These are phyloP conservation scores for Tylopilus sp. DNA, from an alignment of 768 basidiomycete genomes.

Conservation along the genomic window DNA sequence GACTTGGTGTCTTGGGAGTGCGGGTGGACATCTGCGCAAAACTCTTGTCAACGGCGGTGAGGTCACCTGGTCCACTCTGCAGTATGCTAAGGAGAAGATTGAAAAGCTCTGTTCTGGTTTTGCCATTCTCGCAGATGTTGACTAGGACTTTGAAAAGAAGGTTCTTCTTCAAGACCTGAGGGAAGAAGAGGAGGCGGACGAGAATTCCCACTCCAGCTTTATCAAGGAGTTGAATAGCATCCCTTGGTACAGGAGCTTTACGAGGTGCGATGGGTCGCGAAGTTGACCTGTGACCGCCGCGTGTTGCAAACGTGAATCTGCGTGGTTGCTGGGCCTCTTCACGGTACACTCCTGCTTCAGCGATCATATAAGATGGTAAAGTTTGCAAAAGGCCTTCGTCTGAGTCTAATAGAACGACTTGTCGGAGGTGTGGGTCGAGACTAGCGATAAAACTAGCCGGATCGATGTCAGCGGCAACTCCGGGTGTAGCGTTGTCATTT, in stretches of 20 bases:
- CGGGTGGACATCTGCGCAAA: constrained; percentile 89
- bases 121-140: constrained; percentile 93
- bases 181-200: constrained; percentile 93
- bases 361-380: constrained; percentile 81
- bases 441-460: constrained; percentile 89
- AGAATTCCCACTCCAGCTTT: constrained; percentile 85
- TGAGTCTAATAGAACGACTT: constrained; percentile 87
- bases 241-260: constrained; percentile 61
- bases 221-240: constrained; percentile 92
- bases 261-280: constrained; percentile 35
- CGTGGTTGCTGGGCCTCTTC: constrained; percentile 44
- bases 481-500: constrained; percentile 29
- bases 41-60: constrained; percentile 88
- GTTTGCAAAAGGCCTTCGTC: constrained; percentile 82
- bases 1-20: constrained; percentile 47
- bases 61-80: constrained; percentile 92
- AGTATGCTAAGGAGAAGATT: constrained; percentile 91
- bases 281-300: constrained; percentile 23
- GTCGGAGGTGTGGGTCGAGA: constrained; percentile 83
- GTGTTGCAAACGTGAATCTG: constrained; percentile 30
- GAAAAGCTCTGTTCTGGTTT: constrained; percentile 88
- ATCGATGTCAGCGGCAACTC: constrained; percentile 70
- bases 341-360: constrained; percentile 75
- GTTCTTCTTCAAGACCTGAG: constrained; percentile 83
- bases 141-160: constrained; percentile 86